These are phyloP conservation scores for Populus trichocarpa DNA, from an alignment of 441 rosid species.

Conservation along the genomic window DNA sequence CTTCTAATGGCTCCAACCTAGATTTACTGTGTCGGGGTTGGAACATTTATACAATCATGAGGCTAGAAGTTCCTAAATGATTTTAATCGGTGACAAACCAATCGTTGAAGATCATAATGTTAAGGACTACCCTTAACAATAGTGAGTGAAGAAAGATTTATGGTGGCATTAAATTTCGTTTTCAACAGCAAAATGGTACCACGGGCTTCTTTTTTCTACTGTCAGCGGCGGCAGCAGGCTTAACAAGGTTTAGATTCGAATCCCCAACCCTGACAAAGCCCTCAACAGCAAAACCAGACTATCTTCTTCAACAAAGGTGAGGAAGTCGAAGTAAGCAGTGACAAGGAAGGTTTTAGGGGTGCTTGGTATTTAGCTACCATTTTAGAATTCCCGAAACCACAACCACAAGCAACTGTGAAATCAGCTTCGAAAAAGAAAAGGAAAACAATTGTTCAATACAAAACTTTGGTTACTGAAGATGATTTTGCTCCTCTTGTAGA, in stretches of 20 bases:
- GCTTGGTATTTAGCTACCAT: constrained; percentile 62
- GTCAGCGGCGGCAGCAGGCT: no score
- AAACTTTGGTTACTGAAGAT: constrained; percentile 41
- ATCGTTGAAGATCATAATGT: no score
- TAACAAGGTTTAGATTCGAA: neutral
- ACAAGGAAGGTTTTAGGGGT: constrained; percentile 63
- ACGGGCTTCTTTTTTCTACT: no score
- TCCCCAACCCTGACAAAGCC: neutral
- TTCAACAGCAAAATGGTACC: no score
- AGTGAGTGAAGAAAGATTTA: no score
- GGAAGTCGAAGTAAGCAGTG: constrained; percentile 56
- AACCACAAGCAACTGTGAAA: neutral
- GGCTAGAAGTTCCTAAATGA: no score
- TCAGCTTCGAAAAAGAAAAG: constrained; percentile 23
- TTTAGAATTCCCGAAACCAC: constrained; percentile 14
- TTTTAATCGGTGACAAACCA: no score
- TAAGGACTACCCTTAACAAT: no score
- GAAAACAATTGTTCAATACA: constrained; percentile 47
- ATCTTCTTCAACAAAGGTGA: constrained; percentile 37
- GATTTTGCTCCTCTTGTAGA: constrained; percentile 41
- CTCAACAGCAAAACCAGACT: neutral
- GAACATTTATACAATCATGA: no score
- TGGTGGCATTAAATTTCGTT: no score
- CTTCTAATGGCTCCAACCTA: no score
- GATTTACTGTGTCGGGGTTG: no score